These are phyloP conservation scores for Angomonas deanei DNA, from an alignment of 208 protist genomes.

Conservation along the genomic window DNA sequence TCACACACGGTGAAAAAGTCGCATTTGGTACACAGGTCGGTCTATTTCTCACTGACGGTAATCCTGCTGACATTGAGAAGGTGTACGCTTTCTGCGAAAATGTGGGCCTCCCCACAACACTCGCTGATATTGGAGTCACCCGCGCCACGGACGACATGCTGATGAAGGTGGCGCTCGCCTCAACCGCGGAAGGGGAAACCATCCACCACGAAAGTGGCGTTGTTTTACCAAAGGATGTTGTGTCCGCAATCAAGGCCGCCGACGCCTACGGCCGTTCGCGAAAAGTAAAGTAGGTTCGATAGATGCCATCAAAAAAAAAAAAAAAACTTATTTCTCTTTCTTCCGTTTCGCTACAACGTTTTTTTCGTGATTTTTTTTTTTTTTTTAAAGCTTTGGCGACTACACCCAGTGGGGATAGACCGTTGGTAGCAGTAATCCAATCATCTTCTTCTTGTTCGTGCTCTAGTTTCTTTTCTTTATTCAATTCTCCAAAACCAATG, in stretches of 20 bases:
- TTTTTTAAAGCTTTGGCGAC: too few species aligned
- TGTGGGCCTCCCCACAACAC: constrained; percentile 21
- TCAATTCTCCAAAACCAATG: too few species aligned
- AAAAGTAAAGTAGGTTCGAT: too few species aligned
- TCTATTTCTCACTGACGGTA: constrained; percentile 17
- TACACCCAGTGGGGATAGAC: too few species aligned
- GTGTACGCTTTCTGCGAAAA: constrained; percentile 26
- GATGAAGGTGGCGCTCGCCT: constrained; percentile 2
- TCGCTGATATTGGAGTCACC: constrained; percentile 17
- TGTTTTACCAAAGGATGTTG: constrained; percentile 15
- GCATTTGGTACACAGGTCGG: constrained; percentile 13
- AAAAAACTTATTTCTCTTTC: too few species aligned
- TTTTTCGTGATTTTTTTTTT: too few species aligned
- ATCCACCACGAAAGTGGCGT: constrained; percentile 23
- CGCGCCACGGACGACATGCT: constrained; percentile 12
- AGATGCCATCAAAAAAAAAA: too few species aligned
- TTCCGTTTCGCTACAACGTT: too few species aligned
- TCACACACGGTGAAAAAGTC: constrained; percentile 29
- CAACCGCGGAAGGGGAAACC: constrained; percentile 21
- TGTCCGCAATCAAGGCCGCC: constrained; percentile 4
- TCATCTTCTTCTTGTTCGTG: too few species aligned
- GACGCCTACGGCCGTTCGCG: constrained; percentile 19
- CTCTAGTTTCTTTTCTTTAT: too few species aligned
- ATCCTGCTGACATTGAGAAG: constrained; percentile 9
- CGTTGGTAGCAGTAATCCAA: too few species aligned